A percentile compares a stretch with the other conserved stretches of the same genome.
Conservation (phyloP, 1,284 basidiomycete species). For the Chalciporus piperatoides region DNA sequence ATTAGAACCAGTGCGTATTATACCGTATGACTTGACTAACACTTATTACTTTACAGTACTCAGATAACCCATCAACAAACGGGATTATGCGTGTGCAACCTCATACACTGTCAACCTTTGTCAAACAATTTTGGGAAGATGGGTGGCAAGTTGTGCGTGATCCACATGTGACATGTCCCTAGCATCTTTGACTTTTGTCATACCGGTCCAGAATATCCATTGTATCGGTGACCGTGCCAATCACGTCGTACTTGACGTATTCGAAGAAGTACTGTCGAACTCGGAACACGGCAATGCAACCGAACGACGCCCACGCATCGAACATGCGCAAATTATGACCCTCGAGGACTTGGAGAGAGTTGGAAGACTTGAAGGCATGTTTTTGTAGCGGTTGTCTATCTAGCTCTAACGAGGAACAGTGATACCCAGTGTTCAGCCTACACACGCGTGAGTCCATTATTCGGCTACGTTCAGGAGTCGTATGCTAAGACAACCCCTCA, state of each 20-base stretch:
- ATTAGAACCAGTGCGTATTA: constrained; percentile 51
- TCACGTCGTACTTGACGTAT: constrained; percentile 74
- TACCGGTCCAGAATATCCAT: constrained; percentile 68
- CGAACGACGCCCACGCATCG: constrained; percentile 70
- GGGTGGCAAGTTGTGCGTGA: constrained; percentile 69
- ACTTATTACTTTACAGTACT: constrained; percentile 43
- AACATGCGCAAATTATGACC: constrained; percentile 88
- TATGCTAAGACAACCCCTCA: not conserved
- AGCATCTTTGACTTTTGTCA: not conserved
- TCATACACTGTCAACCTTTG: constrained; percentile 49
- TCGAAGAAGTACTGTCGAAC: constrained; percentile 49
- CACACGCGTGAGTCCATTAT: constrained; percentile 64
- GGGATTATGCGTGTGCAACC: constrained; percentile 68
- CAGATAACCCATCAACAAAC: constrained; percentile 66
- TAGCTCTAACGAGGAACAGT: constrained; percentile 45
- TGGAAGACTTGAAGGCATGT: constrained; percentile 67
- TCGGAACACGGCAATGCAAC: constrained; percentile 35
- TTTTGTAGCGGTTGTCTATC: not conserved
- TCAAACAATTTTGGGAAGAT: constrained; percentile 64
- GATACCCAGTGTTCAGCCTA: constrained; percentile 90
- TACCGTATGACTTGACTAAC: not conserved
- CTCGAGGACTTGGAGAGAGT: constrained; percentile 65
- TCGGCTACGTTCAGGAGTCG: not conserved
- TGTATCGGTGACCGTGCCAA: constrained; percentile 92
- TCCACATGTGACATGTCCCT: not conserved